These are phyloP conservation scores for Pythium monospermum DNA, from an alignment of 352 stramenopile genomes.

Conservation along the genomic window DNA sequence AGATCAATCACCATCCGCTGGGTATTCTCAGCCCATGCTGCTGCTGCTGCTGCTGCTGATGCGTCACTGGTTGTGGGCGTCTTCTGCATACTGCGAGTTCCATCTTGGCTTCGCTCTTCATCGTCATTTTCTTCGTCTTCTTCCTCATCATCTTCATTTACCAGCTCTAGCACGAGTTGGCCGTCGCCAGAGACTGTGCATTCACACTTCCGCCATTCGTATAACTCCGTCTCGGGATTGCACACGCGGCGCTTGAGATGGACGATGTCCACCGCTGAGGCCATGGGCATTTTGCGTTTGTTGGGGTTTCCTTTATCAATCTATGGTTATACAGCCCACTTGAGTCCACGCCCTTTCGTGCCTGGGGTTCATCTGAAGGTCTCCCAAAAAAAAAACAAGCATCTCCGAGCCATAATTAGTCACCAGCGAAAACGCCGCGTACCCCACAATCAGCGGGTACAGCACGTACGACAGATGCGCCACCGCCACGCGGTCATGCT, in stretches of 20 bases:
- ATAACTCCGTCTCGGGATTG: slow-evolving; percentile 52
- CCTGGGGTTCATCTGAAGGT: too few species aligned
- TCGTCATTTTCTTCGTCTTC: slow-evolving; percentile 18
- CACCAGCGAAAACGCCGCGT: slow-evolving; percentile 93
- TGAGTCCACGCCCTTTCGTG: too few species aligned
- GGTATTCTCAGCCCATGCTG: too few species aligned
- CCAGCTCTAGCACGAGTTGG: slow-evolving; percentile 32
- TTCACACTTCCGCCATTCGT: slow-evolving; percentile 56
- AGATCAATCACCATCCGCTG: slow-evolving; percentile 35
- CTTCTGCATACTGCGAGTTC: too few species aligned
- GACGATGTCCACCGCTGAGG: slow-evolving; percentile 14
- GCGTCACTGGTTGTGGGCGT: too few species aligned
- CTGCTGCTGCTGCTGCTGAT: too few species aligned
- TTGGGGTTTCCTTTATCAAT: too few species aligned
- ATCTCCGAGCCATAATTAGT: too few species aligned
- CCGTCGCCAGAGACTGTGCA: slow-evolving; percentile 36
- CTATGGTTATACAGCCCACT: too few species aligned
- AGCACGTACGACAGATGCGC: slow-evolving; percentile 81
- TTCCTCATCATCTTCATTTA: slow-evolving; percentile 23
- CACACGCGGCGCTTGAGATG: slow-evolving; percentile 58
- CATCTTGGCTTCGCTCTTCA: background rate
- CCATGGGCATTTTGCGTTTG: slow-evolving; percentile 1
- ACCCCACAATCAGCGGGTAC: slow-evolving; percentile 89
- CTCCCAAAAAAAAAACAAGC: too few species aligned
- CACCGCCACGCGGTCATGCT: slow-evolving; percentile 81